Base-by-base conservation (phyloP, 2,329 filamentous ascomycete genomes). In the Scedosporium dehoogii region DNA sequence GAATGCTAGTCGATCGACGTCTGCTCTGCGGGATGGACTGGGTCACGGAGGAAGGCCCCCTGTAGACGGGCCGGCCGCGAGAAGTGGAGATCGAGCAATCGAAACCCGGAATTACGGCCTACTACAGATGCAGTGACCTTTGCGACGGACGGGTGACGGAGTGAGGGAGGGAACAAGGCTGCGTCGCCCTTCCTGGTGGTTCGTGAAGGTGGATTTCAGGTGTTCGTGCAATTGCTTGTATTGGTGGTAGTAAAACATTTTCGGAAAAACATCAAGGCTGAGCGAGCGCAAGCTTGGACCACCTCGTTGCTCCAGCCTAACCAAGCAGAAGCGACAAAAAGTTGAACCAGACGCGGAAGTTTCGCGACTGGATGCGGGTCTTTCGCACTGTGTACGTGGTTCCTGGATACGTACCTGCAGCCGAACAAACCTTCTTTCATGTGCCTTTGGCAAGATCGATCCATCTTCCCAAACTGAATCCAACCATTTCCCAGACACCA, bases 261-360 rank as follows among this genome's bases (percentile, higher is more conserved):
- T 55, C 51, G 51, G 51, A 55, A 55, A 48, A 55, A 55, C 51
- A 55, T 55, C 51, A 25, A 55, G 59, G 59, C 59, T 61, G 48
- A 55, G 46, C 29, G 58, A 29, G 51, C 33, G 33, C 51, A 48
- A 60, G 59, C 59, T 59, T 59, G 57, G 57, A 38, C 57, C 57
- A 59, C 55, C 38, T 42, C 59, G 9, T 38, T 38, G 33, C 33
- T 38, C 33, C 27, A 61, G 33, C 55, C 55, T 33, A 38, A 23
- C 55, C 27, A n/a, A 55, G n/a, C 46, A 41, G 29, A 6, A 55
- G n/a, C 27, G 7, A n/a, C 14, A 29, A 29, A 29, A 41, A 29
- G 14, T 55, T 68, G 6, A 68, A 63, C 10, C 12, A 23, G 58
- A 60, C 63, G 59, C 63, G 60, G 60, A 62, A 64, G 55, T 62